Conservation (phyloP, 305 asterid genomes). For the Caryopteris hybrid region DNA sequence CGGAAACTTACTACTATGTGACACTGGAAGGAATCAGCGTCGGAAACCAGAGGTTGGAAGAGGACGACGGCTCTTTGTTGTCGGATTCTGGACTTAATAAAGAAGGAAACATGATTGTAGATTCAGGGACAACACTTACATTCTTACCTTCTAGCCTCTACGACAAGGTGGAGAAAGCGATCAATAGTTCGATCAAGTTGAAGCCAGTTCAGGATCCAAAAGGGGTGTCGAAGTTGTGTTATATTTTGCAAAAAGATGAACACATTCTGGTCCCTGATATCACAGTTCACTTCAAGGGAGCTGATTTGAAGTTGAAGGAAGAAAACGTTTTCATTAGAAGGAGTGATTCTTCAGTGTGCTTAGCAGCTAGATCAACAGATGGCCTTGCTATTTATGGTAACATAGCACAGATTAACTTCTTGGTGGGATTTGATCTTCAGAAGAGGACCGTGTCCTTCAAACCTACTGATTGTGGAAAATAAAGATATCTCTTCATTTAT, state of each 20-base stretch:
- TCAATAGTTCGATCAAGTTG: constrained; percentile 9
- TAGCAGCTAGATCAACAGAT: background rate
- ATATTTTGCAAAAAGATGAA: background rate
- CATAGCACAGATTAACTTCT: constrained; percentile 33
- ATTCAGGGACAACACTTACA: constrained; percentile 49
- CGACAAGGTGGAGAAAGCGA: background rate
- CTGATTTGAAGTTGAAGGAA: constrained; percentile 20
- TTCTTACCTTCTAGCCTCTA: constrained; percentile 28
- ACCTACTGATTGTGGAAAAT: constrained; percentile 16
- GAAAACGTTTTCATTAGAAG: background rate
- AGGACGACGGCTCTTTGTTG: too few relatives aligned
- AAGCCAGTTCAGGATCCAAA: background rate
- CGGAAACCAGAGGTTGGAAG: constrained; percentile 17
- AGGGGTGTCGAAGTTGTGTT: constrained; percentile 24
- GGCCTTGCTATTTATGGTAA: constrained; percentile 28
- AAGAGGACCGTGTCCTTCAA: constrained; percentile 33
- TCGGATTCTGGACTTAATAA: background rate
- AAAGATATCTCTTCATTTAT: too few relatives aligned
- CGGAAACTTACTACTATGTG: constrained; percentile 23
- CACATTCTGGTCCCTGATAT: constrained; percentile 8
- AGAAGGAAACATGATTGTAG: constrained; percentile 39
- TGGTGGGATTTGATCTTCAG: constrained; percentile 35
- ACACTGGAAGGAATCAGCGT: constrained; percentile 42
- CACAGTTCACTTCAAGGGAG: constrained; percentile 37
- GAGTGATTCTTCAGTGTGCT: background rate